Percentiles rank a stretch among this genome's conserved stretches.
phyloP scores from a whole-genome alignment of 768 basidiomycete genomes.

The Boletus speciosus region DNA sequence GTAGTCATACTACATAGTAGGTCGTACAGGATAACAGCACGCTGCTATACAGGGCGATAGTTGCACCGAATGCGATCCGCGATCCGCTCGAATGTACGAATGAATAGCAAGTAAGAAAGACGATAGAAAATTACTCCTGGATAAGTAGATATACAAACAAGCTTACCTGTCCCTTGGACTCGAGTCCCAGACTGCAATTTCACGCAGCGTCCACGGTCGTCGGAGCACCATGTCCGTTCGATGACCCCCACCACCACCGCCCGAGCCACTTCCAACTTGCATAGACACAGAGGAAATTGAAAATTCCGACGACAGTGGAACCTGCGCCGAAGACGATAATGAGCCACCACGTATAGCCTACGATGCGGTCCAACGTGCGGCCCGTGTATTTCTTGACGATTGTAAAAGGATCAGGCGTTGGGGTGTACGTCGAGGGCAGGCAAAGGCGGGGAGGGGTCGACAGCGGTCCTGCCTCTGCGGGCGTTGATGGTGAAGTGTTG shows the following conservation, averaged over 20 bases:
- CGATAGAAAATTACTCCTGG: not conserved
- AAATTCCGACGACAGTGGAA: slow-evolving; percentile 61
- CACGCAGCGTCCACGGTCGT: slow-evolving; percentile 13
- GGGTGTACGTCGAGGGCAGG: slow-evolving; percentile 50
- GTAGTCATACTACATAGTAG: not conserved
- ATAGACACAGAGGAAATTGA: slow-evolving; percentile 69
- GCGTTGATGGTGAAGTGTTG: slow-evolving; percentile 11
- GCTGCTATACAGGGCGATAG: not conserved
- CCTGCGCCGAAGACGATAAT: slow-evolving; percentile 76
- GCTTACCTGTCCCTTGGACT: not conserved
- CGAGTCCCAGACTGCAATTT: not conserved
- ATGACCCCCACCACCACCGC: slow-evolving; percentile 26
- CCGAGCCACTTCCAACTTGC: slow-evolving; percentile 61
- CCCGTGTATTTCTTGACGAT: slow-evolving; percentile 62
- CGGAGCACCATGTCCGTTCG: slow-evolving; percentile 5
- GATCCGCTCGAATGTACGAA: not conserved
- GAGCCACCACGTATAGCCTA: slow-evolving; percentile 80
- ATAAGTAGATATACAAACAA: not conserved
- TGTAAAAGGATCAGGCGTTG: slow-evolving; percentile 52
- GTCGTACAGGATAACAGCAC: not conserved
- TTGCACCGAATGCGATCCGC: not conserved
- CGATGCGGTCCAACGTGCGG: slow-evolving; percentile 60
- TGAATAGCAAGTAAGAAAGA: not conserved
- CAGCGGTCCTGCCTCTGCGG: slow-evolving; percentile 24
- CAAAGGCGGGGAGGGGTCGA: slow-evolving; percentile 39